Base-by-base conservation (phyloP, 768 basidiomycete species). In the Auricularia sp. region DNA sequence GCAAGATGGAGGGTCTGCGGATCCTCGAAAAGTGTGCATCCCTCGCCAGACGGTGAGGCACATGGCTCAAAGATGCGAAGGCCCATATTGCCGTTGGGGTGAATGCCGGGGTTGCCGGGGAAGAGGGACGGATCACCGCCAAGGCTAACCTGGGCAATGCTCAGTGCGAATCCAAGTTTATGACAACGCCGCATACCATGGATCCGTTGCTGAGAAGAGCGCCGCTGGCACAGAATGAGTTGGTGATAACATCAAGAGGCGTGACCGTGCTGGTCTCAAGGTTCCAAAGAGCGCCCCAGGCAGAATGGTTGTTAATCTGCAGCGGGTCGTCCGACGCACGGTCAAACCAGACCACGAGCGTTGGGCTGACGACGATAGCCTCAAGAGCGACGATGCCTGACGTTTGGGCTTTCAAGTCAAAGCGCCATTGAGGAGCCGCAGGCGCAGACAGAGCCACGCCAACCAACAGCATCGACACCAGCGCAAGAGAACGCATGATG, bases 181-280 rank as follows among this genome's bases (percentile, higher is more conserved):
- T 10, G 43, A 51, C 21, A 18, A 51, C 47, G 12, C 39, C 39
- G 54, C 68, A 21, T 56, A 77, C 72, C 71, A 78, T 73, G 3
- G 78, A 79, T 1, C 79, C 79, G 51, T 79, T 79, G 53, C 76
- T 73, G 60, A 80, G 66, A 62, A 79, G 75, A 2, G 74, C 75
- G 10, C 78, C 78, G 21, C 76, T 77, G 11, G 91, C 91, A 72
- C 90, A 93, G 76, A 93, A 93, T 0, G 87, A 75, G 72, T 96
- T 94, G 18, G 90, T 90, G 62, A 83, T 67, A 42, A 87, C 80
- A 70, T 51, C 47, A 18, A 51, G 47, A 10, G 47, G 8, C 21
- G 47, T 51, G 21, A 51, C 77, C 67, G 54, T 74, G 70, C 64
- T 70, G 14, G 67, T 70, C 59, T 71, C 62, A n/a, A 72, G 62